Conservation (phyloP, 768 basidiomycete species). For the Asterophora parasitica region DNA sequence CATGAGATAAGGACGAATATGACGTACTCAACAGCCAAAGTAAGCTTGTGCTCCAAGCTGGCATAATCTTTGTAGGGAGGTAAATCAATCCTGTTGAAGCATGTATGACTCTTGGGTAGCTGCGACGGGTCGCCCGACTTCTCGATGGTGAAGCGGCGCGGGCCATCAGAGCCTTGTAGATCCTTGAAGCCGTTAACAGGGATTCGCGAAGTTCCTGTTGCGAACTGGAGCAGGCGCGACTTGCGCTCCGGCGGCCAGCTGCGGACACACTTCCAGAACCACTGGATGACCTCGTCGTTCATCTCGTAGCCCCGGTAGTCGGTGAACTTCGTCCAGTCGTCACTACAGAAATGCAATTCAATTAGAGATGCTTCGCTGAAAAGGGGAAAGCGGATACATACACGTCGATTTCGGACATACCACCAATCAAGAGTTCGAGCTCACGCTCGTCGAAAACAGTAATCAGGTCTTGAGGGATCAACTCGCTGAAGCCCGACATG, state of each 20-base stretch:
- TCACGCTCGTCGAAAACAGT: slow-evolving; percentile 99
- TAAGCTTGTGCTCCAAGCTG: slow-evolving; percentile 91
- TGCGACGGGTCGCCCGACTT: slow-evolving; percentile 97
- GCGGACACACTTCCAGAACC: slow-evolving; percentile 99
- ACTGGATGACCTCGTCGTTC: slow-evolving; percentile 94
- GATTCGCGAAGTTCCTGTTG: slow-evolving; percentile 94
- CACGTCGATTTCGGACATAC: slow-evolving; percentile 99
- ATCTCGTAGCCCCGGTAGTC: slow-evolving; percentile 97
- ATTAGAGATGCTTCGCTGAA: not conserved
- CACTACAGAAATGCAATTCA: slow-evolving; percentile 36
- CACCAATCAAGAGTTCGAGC: slow-evolving; percentile 93
- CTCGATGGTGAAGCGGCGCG: slow-evolving; percentile 95
- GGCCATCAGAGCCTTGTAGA: slow-evolving; percentile 95
- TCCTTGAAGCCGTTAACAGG: slow-evolving; percentile 99
- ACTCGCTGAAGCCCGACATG: slow-evolving; percentile 99
- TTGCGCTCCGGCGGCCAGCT: slow-evolving; percentile 99
- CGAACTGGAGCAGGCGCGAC: slow-evolving; percentile 92
- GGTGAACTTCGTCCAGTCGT: slow-evolving; percentile 99
- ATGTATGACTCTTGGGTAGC: slow-evolving; percentile 93
- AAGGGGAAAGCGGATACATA: slow-evolving; percentile 36
- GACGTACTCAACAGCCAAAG: slow-evolving; percentile 88
- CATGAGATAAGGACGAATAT: slow-evolving; percentile 11
- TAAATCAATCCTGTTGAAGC: slow-evolving; percentile 95
- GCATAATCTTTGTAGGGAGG: slow-evolving; percentile 98
- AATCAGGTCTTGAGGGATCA: slow-evolving; percentile 96